A percentile compares a stretch with the other conserved stretches of the same genome.
These are phyloP conservation scores for Botryosphaeria dothidea DNA, from an alignment of 2,329 filamentous ascomycete species.

Conservation along the genomic window DNA sequence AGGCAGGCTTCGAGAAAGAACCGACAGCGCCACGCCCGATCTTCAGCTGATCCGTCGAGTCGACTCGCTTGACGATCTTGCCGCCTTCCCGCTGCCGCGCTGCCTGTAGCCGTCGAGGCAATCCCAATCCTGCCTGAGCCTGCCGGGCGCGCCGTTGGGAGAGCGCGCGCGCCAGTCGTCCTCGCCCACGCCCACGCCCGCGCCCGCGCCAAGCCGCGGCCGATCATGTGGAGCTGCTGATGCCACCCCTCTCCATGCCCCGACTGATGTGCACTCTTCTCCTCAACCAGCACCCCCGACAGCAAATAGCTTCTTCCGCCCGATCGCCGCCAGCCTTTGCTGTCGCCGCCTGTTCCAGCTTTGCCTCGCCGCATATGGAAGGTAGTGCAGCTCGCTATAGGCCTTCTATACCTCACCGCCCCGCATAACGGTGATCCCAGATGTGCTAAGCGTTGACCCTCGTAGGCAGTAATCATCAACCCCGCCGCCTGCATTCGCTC, in stretches of 20 bases:
- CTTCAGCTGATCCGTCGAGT: conserved; percentile 13
- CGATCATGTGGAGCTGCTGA: conserved; percentile 14
- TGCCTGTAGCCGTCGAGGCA: conserved; percentile 7
- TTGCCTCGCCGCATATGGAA: background rate
- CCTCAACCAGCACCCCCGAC: background rate
- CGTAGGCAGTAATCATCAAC: background rate
- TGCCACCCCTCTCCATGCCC: background rate
- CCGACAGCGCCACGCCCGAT: conserved; percentile 8
- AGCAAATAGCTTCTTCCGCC: background rate
- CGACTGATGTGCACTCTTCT: background rate
- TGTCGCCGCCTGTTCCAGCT: background rate
- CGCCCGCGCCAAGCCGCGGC: conserved; percentile 7
- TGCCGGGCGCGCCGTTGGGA: background rate
- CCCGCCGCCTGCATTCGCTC: background rate
- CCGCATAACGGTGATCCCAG: background rate
- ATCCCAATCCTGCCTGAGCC: background rate
- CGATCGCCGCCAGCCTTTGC: background rate
- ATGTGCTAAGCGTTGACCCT: background rate
- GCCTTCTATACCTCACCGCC: background rate
- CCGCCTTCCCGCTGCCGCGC: conserved; percentile 10
- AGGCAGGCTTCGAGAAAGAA: conserved; percentile 15
- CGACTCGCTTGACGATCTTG: conserved; percentile 11
- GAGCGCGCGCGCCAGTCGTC: background rate
- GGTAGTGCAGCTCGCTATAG: background rate
- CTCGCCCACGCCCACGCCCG: background rate